Evolutionary conservation across 352 stramenopile species (phyloP).

Genomic region (Nothophytophthora sp.): DNA sequence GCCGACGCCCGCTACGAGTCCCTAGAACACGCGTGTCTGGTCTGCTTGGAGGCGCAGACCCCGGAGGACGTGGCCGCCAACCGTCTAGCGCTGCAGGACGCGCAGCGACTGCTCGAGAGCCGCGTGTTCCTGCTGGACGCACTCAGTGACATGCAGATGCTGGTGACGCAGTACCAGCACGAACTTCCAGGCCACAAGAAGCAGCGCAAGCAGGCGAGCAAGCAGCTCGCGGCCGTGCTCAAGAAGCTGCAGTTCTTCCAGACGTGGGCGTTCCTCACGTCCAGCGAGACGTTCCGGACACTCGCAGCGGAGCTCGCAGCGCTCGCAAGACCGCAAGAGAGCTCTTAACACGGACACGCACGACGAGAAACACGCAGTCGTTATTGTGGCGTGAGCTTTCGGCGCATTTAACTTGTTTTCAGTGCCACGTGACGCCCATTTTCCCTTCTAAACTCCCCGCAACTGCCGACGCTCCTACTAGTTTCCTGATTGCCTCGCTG

Average conservation of each 20-base stretch:
- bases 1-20: slow-evolving; percentile 48
- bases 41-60: slow-evolving; percentile 34
- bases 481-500: too few species aligned
- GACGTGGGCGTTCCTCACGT: slow-evolving; percentile 40
- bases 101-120: slow-evolving; percentile 29
- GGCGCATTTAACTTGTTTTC: too few species aligned
- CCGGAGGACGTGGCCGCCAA: slow-evolving; percentile 17
- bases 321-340: slow-evolving; percentile 18
- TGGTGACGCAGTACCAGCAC: slow-evolving; percentile 38
- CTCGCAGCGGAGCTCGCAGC: slow-evolving; percentile 23
- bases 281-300: slow-evolving; percentile 18
- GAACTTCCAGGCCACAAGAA: slow-evolving; percentile 28
- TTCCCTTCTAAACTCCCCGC: too few species aligned
- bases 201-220: slow-evolving; percentile 20
- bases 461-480: too few species aligned
- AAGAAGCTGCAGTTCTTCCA: slow-evolving; percentile 70
- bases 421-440: too few species aligned
- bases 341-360: slow-evolving; percentile 6
- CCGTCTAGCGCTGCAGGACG: slow-evolving; percentile 45
- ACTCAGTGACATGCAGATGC: slow-evolving; percentile 42
- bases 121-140: slow-evolving; percentile 70
- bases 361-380: too few species aligned
- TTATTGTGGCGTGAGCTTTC: too few species aligned
- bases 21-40: slow-evolving; percentile 44
- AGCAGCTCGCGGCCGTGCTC: slow-evolving; percentile 30